A percentile compares a stretch with the other conserved stretches of the same genome.
Conservation (phyloP, 2,329 filamentous ascomycete species). For the Pseudofabraea citricarpa region DNA sequence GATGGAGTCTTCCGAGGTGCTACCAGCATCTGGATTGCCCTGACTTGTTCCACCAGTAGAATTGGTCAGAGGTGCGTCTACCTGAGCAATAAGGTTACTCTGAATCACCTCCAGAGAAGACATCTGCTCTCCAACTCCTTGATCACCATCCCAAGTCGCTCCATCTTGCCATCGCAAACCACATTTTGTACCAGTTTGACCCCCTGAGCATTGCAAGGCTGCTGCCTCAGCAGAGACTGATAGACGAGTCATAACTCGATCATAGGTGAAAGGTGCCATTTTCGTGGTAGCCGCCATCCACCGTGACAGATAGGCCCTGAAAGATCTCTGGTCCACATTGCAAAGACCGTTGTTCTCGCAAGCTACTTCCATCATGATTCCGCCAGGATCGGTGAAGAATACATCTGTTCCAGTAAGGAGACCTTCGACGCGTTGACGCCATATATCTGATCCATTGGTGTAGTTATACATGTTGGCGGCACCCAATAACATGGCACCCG, state of each 20-base stretch:
- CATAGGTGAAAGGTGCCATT: constrained; percentile 55
- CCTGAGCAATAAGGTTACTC: constrained; percentile 49
- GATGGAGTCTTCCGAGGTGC: background rate
- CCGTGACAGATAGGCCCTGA: constrained; percentile 58
- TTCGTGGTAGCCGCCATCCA: constrained; percentile 60
- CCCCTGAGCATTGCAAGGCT: constrained; percentile 51
- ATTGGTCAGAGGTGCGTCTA: constrained; percentile 38
- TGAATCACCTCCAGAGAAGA: constrained; percentile 61
- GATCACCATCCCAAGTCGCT: constrained; percentile 50
- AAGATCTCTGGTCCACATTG: constrained; percentile 57
- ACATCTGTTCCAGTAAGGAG: constrained; percentile 48
- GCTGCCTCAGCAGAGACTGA: constrained; percentile 55
- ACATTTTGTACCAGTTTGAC: constrained; percentile 52
- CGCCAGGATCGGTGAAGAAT: constrained; percentile 51
- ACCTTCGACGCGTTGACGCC: constrained; percentile 54
- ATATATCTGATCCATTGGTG: constrained; percentile 40
- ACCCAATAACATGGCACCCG: constrained; percentile 60
- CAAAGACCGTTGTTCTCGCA: constrained; percentile 60
- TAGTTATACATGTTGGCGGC: constrained; percentile 67
- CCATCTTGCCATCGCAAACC: constrained; percentile 54
- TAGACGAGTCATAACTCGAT: constrained; percentile 47
- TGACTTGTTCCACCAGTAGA: constrained; percentile 54
- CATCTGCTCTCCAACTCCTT: constrained; percentile 68
- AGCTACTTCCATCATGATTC: constrained; percentile 62
- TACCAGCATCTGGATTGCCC: constrained; percentile 28